Evolutionary conservation across 306 rosid genomes (phyloP).

Genomic region (Casuarina cunninghamiana): DNA sequence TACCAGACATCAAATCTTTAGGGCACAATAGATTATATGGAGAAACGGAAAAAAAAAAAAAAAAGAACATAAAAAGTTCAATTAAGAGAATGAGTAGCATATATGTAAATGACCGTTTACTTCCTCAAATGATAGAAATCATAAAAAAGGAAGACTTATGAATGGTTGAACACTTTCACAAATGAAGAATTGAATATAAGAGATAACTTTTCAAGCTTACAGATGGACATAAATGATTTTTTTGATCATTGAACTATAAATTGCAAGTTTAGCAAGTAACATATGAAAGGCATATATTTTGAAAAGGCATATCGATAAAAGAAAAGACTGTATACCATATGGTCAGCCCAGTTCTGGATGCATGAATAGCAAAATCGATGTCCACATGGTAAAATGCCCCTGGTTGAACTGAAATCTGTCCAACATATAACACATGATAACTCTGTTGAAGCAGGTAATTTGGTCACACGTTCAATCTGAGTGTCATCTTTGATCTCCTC

Average conservation of each 20-base stretch:
- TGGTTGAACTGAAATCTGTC: slow-evolving; percentile 66
- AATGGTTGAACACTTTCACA: background rate
- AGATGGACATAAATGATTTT: background rate
- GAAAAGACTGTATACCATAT: slow-evolving; percentile 47
- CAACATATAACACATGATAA: slow-evolving; percentile 89
- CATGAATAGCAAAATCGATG: slow-evolving; percentile 87
- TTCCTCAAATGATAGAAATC: background rate
- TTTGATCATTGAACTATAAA: background rate
- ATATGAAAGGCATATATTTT: slow-evolving; percentile 3
- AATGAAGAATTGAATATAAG: background rate
- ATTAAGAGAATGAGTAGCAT: background rate
- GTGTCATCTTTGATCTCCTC: slow-evolving; percentile 24
- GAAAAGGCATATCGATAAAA: slow-evolving; percentile 1
- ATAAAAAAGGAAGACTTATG: background rate
- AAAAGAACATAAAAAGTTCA: background rate
- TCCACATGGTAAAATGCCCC: slow-evolving; percentile 86
- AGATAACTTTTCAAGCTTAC: background rate
- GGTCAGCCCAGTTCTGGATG: slow-evolving; percentile 76
- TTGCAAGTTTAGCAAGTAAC: background rate
- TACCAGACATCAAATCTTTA: background rate
- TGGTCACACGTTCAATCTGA: slow-evolving; percentile 31
- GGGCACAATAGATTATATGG: background rate
- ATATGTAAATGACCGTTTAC: background rate
- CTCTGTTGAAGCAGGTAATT: slow-evolving; percentile 44
- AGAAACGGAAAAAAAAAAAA: background rate